Percentiles rank a stretch among this genome's conserved stretches.
Conservation (phyloP, 176 grass and related monocot genomes). For the Elaeis guineensis region DNA sequence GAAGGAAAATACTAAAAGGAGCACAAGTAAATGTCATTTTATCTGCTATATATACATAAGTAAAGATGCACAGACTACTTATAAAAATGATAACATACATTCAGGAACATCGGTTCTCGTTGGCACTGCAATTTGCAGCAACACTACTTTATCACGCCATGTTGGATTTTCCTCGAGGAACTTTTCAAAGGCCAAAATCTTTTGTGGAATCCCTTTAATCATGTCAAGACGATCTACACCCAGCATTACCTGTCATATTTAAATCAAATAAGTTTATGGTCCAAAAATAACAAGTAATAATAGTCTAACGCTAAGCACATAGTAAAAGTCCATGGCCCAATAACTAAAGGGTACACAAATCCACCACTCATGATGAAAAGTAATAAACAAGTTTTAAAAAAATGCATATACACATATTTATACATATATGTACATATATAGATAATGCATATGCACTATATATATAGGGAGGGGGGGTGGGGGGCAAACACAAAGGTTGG, state of each 20-base stretch:
- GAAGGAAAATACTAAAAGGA: no score
- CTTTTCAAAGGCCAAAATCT: constrained; percentile 99
- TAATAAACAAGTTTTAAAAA: no score
- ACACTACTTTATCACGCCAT: constrained; percentile 87
- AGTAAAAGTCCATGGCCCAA: neutral
- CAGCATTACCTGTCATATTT: constrained; percentile 79
- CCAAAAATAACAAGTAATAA: constrained; percentile 3
- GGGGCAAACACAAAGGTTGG: no score
- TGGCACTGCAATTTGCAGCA: constrained; percentile 96
- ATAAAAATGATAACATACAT: constrained; percentile 45
- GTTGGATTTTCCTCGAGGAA: constrained; percentile 92
- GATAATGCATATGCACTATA: no score
- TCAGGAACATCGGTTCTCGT: constrained; percentile 98
- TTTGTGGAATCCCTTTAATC: constrained; percentile 99
- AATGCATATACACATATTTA: no score
- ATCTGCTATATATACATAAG: no score
- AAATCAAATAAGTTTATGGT: constrained; percentile 17
- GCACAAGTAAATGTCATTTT: no score
- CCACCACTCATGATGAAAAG: neutral
- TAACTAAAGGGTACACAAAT: neutral
- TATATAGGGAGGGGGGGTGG: no score
- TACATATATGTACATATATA: no score
- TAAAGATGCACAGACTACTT: no score
- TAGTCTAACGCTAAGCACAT: neutral
- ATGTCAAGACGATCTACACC: constrained; percentile 97